Base-by-base conservation (phyloP, 768 basidiomycete genomes). In the Tylopilus intermedius region DNA sequence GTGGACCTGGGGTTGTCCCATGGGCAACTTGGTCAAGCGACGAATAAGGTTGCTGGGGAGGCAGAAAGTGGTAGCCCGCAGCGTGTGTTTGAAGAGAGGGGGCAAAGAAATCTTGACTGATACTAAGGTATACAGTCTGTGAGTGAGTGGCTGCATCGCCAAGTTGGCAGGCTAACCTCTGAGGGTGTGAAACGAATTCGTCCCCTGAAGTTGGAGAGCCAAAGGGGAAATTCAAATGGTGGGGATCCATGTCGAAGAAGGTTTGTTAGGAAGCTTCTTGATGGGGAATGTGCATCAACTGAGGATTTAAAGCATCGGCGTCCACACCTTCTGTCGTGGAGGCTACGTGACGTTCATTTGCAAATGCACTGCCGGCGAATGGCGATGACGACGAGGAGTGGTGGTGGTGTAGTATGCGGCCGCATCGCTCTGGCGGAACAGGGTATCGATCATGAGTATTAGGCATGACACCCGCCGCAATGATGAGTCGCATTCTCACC, bases 381-480 rank as follows among this genome's bases (percentile, higher is more conserved):
- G 64, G 62, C 59, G 44, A 64, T 67, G 63, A 64, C 49, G 57
- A 65, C 47, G 39, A 53, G 43, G 44, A 50, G 53, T 51, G 47
- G 47, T 57, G 58, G 38, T 65, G 57, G 43, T 63, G 46, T 40
- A 27, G 56, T 66, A 64, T 49, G 64, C 62, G 8, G 38, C 35
- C 46, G 56, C 59, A 64, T 57, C 55, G 59, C 62, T 51, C 55
- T 55, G 48, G 53, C 59, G 55, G 63, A 54, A 47, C 38, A 40
- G 58, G 53, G 50, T 56, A 56, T 58, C 45, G 52, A 62, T 64
- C 62, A 51, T 44, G 35, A 35, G 48, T 49, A 33, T 47, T 51
- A 41, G 54, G 50, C 63, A 58, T 42, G 57, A 54, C 53, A 55
- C 47, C 55, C 54, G 54, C 45, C 60, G 60, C 57, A 49, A 58